Percentiles rank a stretch among this genome's conserved stretches.
Conservation (phyloP, 1,284 basidiomycete species). For the Tremellales sp. region DNA sequence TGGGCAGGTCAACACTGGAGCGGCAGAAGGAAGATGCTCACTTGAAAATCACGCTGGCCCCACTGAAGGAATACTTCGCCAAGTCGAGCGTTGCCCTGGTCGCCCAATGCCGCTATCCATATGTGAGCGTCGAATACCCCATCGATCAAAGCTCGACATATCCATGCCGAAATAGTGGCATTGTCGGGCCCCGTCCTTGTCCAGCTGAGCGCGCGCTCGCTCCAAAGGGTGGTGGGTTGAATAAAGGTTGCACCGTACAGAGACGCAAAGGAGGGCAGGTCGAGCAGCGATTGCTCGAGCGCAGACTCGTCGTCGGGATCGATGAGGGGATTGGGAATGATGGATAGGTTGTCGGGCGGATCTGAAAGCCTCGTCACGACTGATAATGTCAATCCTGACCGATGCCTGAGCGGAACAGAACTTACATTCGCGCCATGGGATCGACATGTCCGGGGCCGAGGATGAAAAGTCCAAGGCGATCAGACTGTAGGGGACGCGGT, state of each 20-base stretch:
- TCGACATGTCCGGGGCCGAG: not conserved
- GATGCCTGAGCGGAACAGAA: too few relatives aligned
- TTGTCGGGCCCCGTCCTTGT: not conserved
- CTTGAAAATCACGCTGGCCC: constrained; percentile 9
- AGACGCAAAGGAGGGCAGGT: not conserved
- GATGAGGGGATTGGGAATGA: not conserved
- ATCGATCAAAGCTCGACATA: not conserved
- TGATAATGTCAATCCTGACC: too few relatives aligned
- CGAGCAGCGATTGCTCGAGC: not conserved
- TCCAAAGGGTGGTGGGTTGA: constrained; percentile 1
- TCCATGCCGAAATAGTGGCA: not conserved
- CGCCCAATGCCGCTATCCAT: constrained; percentile 3
- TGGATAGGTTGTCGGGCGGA: not conserved
- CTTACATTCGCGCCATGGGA: not conserved
- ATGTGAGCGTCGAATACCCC: constrained; percentile 1
- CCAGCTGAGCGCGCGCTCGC: constrained; percentile 2
- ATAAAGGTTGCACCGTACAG: not conserved
- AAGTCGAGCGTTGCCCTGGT: not conserved
- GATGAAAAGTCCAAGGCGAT: not conserved
- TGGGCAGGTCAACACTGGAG: too few relatives aligned
- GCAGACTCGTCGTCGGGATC: not conserved
- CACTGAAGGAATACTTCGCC: constrained; percentile 6
- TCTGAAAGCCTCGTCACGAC: not conserved
- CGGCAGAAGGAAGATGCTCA: too few relatives aligned
- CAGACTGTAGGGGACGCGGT: too few relatives aligned